A percentile compares a stretch with the other conserved stretches of the same genome.
phyloP scores from a whole-genome alignment of 2,329 filamentous ascomycete genomes.

The Bimuria novae-zelandiae region DNA sequence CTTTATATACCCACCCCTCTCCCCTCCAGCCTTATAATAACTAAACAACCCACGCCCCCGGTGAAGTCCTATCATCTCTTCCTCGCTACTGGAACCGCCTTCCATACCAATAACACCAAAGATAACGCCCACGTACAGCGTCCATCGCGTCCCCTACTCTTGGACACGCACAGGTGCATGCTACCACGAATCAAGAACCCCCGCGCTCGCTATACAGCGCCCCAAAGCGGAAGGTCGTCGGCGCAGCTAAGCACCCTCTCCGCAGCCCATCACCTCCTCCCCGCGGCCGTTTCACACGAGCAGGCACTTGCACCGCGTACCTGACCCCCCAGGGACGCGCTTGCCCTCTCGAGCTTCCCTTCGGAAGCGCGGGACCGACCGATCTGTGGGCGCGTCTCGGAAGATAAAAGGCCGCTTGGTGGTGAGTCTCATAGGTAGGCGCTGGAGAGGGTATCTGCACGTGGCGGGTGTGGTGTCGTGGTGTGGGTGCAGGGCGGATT shows the following conservation, averaged over 20 bases:
- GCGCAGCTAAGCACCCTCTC: conserved; percentile 21
- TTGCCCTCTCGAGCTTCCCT: conserved; percentile 36
- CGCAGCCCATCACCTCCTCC: conserved; percentile 15
- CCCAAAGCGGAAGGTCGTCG: conserved; percentile 34
- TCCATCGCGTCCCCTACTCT: conserved; percentile 16
- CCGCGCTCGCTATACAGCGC: conserved; percentile 18
- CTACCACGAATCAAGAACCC: conserved; percentile 15
- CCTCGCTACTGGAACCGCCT: conserved; percentile 1
- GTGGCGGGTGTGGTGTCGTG: not conserved
- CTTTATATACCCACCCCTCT: conserved; percentile 21
- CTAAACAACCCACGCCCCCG: not conserved
- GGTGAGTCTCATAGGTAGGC: too few relatives aligned
- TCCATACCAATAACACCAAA: conserved; percentile 2
- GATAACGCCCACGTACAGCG: conserved; percentile 5
- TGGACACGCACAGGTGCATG: too few relatives aligned
- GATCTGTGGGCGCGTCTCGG: conserved; percentile 24
- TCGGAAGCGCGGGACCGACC: conserved; percentile 33
- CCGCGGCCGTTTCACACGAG: conserved; percentile 16
- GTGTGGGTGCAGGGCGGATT: conserved; percentile 35
- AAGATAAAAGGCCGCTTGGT: conserved; percentile 23
- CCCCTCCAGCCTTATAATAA: too few relatives aligned
- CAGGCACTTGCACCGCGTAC: conserved; percentile 20
- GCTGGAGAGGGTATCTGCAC: too few relatives aligned
- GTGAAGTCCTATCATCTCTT: not conserved
- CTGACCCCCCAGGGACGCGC: not conserved